Percentiles rank a stretch among this genome's conserved stretches.
phyloP scores from a whole-genome alignment of 345 rosid genomes.

The Salix brachista region DNA sequence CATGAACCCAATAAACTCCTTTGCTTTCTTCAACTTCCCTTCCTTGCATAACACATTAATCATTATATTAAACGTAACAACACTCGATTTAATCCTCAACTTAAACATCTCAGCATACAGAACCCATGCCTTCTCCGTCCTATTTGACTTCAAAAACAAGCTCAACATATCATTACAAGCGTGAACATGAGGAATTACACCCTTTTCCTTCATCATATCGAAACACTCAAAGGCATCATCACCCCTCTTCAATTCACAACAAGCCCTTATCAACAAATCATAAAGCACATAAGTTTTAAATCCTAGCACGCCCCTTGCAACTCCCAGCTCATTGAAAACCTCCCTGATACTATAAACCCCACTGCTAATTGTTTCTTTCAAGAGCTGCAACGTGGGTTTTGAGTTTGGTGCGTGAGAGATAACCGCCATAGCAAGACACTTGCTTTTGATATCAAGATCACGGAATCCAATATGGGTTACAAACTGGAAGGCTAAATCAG shows the following conservation, averaged over 20 bases:
- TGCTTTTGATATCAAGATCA: slow-evolving; percentile 45
- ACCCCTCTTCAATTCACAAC: slow-evolving; percentile 57
- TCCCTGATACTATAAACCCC: slow-evolving; percentile 23
- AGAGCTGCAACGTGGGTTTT: slow-evolving; percentile 49
- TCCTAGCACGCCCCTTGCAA: slow-evolving; percentile 40
- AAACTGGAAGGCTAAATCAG: slow-evolving; percentile 57
- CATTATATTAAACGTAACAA: slow-evolving; percentile 81
- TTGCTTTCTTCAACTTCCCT: slow-evolving; percentile 75
- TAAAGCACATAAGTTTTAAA: slow-evolving; percentile 45
- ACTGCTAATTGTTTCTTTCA: slow-evolving; percentile 35
- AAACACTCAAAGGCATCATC: slow-evolving; percentile 65
- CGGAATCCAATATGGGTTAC: slow-evolving; percentile 35
- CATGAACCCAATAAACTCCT: slow-evolving; percentile 53
- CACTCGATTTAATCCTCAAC: slow-evolving; percentile 65
- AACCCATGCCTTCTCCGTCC: slow-evolving; percentile 63
- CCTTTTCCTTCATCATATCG: slow-evolving; percentile 61
- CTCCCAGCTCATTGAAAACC: slow-evolving; percentile 49
- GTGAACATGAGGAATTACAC: slow-evolving; percentile 57
- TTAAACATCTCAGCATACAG: slow-evolving; percentile 92
- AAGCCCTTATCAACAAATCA: slow-evolving; percentile 57
- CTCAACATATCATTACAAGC: slow-evolving; percentile 68
- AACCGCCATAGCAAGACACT: slow-evolving; percentile 58
- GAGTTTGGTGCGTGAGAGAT: slow-evolving; percentile 54
- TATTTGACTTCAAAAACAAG: slow-evolving; percentile 53
- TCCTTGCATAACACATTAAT: slow-evolving; percentile 80